Percentiles rank a stretch among this genome's conserved stretches.
phyloP scores from a whole-genome alignment of 306 rosid species.

The Rosa persica region DNA sequence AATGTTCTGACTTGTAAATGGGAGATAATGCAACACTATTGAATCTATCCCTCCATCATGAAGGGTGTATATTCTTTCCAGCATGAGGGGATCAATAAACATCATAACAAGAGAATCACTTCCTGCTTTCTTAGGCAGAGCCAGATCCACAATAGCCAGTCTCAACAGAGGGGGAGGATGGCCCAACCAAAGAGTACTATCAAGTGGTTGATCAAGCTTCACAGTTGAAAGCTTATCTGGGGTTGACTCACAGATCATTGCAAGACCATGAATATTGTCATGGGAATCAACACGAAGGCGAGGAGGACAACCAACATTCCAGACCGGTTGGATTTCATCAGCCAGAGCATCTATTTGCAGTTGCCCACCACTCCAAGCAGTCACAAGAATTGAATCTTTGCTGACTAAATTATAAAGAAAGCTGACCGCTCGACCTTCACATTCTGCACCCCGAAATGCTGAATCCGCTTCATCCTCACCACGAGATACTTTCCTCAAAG shows the following conservation, averaged over 20 bases:
- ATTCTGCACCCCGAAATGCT: constrained; percentile 63
- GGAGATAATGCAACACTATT: constrained; percentile 90
- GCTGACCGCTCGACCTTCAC: constrained; percentile 82
- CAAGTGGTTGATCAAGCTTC: constrained; percentile 60
- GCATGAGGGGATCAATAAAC: constrained; percentile 77
- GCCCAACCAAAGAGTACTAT: constrained; percentile 75
- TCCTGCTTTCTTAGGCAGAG: constrained; percentile 62
- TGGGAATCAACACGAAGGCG: constrained; percentile 71
- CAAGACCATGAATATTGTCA: constrained; percentile 75
- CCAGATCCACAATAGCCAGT: constrained; percentile 86
- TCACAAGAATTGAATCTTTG: constrained; percentile 81
- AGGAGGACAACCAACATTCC: constrained; percentile 75
- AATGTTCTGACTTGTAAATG: constrained; percentile 75
- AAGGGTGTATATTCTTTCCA: constrained; percentile 78
- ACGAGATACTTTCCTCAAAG: constrained; percentile 69
- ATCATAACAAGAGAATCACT: constrained; percentile 57
- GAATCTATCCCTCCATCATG: constrained; percentile 96
- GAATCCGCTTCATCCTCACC: constrained; percentile 50
- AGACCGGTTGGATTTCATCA: constrained; percentile 93
- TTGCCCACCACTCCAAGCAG: constrained; percentile 98
- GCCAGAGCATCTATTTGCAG: constrained; percentile 92
- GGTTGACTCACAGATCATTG: constrained; percentile 87
- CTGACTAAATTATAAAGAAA: constrained; percentile 72
- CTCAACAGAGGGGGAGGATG: constrained; percentile 82
- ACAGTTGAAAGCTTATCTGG: constrained; percentile 31